Percentiles rank a stretch among this genome's conserved stretches.
Conservation (phyloP, 345 rosid species). For the Eutrema yunnanense region DNA sequence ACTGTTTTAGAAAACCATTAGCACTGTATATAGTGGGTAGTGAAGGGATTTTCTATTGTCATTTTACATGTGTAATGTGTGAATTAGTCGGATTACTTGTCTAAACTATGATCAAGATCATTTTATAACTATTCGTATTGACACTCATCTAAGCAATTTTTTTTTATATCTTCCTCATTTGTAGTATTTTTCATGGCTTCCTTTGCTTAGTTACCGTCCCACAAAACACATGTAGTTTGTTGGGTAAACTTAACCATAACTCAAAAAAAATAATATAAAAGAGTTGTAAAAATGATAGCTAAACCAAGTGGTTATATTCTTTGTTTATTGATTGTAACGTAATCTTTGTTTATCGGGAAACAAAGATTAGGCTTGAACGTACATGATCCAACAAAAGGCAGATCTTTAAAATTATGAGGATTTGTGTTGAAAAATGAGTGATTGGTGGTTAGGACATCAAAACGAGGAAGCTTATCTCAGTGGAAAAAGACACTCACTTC, state of each 20-base stretch:
- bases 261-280: background rate
- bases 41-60: background rate
- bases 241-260: background rate
- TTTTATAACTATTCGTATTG: background rate
- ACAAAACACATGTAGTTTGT: background rate
- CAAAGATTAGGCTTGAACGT: background rate
- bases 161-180: too few species aligned
- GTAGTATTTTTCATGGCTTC: too few species aligned
- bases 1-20: constrained; percentile 3
- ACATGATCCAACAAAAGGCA: background rate
- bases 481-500: constrained; percentile 17
- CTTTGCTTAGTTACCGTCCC: background rate
- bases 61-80: constrained; percentile 3
- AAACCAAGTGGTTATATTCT: too few species aligned
- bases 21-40: background rate
- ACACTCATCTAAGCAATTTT: background rate
- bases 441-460: constrained; percentile 23
- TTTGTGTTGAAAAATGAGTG: constrained; percentile 17
- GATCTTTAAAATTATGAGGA: background rate
- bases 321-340: too few species aligned
- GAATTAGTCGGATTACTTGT: background rate
- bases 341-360: background rate
- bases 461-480: constrained; percentile 25
- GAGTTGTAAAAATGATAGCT: background rate
- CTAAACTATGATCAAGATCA: background rate